Evolutionary conservation across 2,329 filamentous ascomycete species (phyloP), one percentile per base, ranked within the genome.

Genomic region (Colletotrichum karsti): DNA sequence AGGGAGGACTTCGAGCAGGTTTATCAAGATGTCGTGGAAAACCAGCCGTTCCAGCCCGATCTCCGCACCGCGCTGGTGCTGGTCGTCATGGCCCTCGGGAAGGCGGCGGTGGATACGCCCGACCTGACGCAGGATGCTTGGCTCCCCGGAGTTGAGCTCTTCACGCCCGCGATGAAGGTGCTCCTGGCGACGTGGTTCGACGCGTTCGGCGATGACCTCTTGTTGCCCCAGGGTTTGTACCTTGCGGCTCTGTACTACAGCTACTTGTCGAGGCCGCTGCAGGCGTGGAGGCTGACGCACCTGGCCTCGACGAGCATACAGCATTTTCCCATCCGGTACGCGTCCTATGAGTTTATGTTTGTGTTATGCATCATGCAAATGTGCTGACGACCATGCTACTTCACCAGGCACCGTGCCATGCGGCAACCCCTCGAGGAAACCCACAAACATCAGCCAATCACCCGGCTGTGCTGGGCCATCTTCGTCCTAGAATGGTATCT

Each of bases 401-500:
- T 26, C 10, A 12, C 20, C 6, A 33, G 20, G 20, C 55, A 42
- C 4, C 24, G 28, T 8, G 33, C 26, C 15, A 53, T 53, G 48
- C 26, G 22, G 0, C 48, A 53, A 5, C 48, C 48, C 28, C 6
- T 41, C 7, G 48, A 53, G 20, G 48, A 53, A 24, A 53, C 28
- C 6, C 28, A 26, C 15, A 22, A 12, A 9, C 12, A 60, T 15
- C 63, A 72, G 39, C 67, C 69, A 7, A 20, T 74, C 12, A 72
- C 69, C 1, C 72, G 73, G 8, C 54, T 75, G 18, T 73, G 73
- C 59, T 75, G 73, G 73, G 65, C 70, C 4, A 74, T 72, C 41
- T 74, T 74, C 35, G 62, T 73, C 4, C 69, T 75, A 13, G 73
- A 75, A 67, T 72, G 73, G 73, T 75, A 61, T 39, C 9, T 7